Evolutionary conservation across 2,329 filamentous ascomycete genomes (phyloP).

Genomic region (Pseudogymnoascus sp.): DNA sequence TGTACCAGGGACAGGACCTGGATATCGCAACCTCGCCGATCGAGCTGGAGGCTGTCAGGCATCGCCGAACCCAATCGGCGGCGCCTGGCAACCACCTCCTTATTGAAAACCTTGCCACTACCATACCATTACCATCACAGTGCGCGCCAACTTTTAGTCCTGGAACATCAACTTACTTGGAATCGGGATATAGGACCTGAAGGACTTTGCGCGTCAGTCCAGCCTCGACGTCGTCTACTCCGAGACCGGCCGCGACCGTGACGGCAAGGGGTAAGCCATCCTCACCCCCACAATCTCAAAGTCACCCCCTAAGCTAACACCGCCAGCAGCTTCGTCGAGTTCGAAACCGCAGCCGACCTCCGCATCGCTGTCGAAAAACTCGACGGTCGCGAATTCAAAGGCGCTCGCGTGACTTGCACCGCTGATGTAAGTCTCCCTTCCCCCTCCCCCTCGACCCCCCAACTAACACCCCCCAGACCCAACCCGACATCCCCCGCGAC

Average conservation of each 20-base stretch:
- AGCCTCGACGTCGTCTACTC: conserved; percentile 97
- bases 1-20: conserved; percentile 4
- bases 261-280: conserved; percentile 74
- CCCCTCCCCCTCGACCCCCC: conserved; percentile 11
- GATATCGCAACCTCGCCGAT: background rate
- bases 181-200: conserved; percentile 86
- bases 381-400: conserved; percentile 88
- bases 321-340: conserved; percentile 78
- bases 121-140: background rate
- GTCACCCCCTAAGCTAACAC: conserved; percentile 17
- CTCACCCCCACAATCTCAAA: background rate
- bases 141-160: conserved; percentile 1
- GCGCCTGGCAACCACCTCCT: background rate
- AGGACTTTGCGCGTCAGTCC: conserved; percentile 97
- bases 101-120: background rate
- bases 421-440: conserved; percentile 61
- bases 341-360: conserved; percentile 84
- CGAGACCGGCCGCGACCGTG: conserved; percentile 84
- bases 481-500: conserved; percentile 62
- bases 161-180: conserved; percentile 63
- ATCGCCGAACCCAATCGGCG: background rate
- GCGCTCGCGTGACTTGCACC: conserved; percentile 72
- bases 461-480: conserved; percentile 45
- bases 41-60: background rate
- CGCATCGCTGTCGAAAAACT: conserved; percentile 91